Base-by-base conservation (phyloP, 345 rosid genomes). In the Eucalyptus camaldulensis region DNA sequence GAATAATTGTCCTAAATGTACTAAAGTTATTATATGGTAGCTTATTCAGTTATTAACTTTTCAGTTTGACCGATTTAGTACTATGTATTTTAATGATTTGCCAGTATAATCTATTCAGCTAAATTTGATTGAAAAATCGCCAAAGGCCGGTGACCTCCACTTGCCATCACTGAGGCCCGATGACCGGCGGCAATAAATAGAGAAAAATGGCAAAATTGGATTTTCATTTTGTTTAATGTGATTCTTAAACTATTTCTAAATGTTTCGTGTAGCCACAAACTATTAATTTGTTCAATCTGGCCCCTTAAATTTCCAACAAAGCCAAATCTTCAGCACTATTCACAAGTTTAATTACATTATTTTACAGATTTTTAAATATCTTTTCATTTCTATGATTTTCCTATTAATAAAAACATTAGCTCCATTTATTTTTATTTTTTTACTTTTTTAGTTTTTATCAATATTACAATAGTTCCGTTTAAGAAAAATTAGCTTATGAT, bases 151-250 rank as follows among this genome's bases (percentile, higher is more conserved):
- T 60, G 67, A 60, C n/a, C 67, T 60, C 15, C 67, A 25, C n/a
- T 60, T 12, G 67, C 67, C 67, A 60, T 60, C 15, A 60, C 2
- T 1, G 0, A 60, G 67, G 4, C 67, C 7, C 0, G 0, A 6
- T 25, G 15, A 6, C 13, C 6, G 3, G 13, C 2, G 0, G 4
- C 67, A 27, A 3, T 15, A 60, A 60, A 27, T 27, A 60, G 67
- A 25, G 67, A 60, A 60, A 10, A 58, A 11, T 56, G 27, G 14
- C 4, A 25, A 58, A 58, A 4, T 56, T 10, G 13, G 62, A 2
- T 56, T 56, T 56, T 56, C 2, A 56, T 24, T 24, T 56, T 56
- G 13, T 56, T 56, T 56, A 9, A 24, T 24, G 29, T 56, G 62
- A 24, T 56, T 56, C 3, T 56, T 56, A 56, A 24, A 56, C 6